Base-by-base conservation (phyloP, 2,329 filamentous ascomycete species). In the Pseudogymnoascus sp. region DNA sequence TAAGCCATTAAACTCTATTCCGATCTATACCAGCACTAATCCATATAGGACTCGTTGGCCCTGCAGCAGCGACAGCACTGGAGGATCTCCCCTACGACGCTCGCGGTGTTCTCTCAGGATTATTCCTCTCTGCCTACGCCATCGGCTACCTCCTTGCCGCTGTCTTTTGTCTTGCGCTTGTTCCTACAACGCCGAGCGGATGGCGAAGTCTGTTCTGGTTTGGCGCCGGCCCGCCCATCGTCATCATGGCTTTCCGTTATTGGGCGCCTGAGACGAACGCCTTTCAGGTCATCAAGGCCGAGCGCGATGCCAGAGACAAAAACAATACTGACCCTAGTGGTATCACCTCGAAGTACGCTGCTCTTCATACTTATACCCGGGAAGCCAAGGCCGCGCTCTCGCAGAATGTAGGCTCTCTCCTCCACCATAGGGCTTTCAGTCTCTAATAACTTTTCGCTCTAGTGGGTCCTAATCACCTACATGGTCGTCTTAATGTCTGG, bases 121-220 rank as follows among this genome's bases (percentile, higher is more conserved):
- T 72, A 25, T 61, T 71, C 34, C 69, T 71, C 36, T 68, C 70
- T 64, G 70, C 69, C 10, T 71, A 72, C 61, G 60, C 69, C 2
- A 67, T 71, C 36, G 70, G 70, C 7, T 72, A 71, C 43, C 66
- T 72, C 10, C 61, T 71, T 14, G 71, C 70, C 31, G 69, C 69
- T 0, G 83, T 83, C 19, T 85, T 89, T 67, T 76, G 83, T 28
- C 80, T 85, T 1, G 90, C 81, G 3, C 81, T 93, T 14, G 84
- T 92, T 61, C 78, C 88, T 75, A 93, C 90, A 1, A 92, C 90
- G 0, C 74, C 85, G 1, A 87, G 93, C 72, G 85, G 82, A 62
- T 96, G 91, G 91, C 81, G 91, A 3, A 90, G 90, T 0, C 79
- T 95, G 0, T 96, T 86, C 79, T 96, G 91, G 91, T 96, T 96